Base-by-base conservation (phyloP, 2,329 filamentous ascomycete genomes). In the Aquanectria penicillioides region DNA sequence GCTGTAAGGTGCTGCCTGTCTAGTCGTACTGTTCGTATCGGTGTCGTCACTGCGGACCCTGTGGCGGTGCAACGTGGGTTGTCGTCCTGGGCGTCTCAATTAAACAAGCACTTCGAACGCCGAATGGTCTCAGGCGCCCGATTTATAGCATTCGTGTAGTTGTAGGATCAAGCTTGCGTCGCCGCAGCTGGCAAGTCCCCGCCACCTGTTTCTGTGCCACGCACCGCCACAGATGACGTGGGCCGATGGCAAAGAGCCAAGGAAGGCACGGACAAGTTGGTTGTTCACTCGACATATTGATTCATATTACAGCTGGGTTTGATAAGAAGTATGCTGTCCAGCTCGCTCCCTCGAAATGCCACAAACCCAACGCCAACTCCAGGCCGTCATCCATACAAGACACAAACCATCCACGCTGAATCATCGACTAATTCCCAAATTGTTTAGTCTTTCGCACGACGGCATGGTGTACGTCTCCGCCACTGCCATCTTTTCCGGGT, bases 401-500 rank as follows among this genome's bases (percentile, higher is more conserved):
- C 37, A 49, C 50, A 46, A 46, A 38, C 40, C 53, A 59, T 59
- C 52, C 57, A 51, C 48, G 37, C 54, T 31, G 22, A 37, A 46
- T 65, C 62, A 74, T 46, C 69, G 62, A 11, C 65, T 62, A 22
- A 75, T 59, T 20, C 73, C 71, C 56, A 86, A 68, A 26, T 72
- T 75, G 38, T 79, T 74, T 60, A 89, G 73, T 62, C 83, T 77
- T 60, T 80, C 75, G 70, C 86, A 89, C 52, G 80, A 80, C 13
- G 79, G 78, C 79, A 81, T 83, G 60, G 80, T 77, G 61, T 78
- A 83, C 15, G 76, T 75, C 28, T 82, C 76, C 25, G 94, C 94
- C 57, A 86, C 76, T 61, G 89, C 85, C 86, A 97, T 86, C 80
- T 93, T 93, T 62, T 89, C 89, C 49, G 87, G 82, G 70, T 97